Percentiles rank a stretch among this genome's conserved stretches.
These are phyloP conservation scores for Alectoria sarmentosa DNA, from an alignment of 495 filamentous ascomycete genomes.

Conservation along the genomic window DNA sequence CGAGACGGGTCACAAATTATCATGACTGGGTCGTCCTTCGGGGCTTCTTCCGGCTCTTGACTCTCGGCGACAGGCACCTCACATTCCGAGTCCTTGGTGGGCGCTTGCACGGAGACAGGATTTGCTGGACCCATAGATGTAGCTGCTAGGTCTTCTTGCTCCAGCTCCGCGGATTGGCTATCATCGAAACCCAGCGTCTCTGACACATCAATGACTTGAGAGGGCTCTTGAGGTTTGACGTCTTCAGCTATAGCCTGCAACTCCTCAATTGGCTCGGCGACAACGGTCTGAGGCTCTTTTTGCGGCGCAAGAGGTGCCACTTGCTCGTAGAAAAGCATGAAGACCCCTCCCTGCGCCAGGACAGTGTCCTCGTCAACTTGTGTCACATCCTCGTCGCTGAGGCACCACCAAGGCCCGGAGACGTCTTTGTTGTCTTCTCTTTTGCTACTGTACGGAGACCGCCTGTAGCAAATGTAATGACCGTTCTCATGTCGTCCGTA, in stretches of 20 bases:
- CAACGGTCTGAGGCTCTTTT: background rate
- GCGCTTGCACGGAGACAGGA: background rate
- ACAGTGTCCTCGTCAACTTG: constrained; percentile 67
- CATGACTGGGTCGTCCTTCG: background rate
- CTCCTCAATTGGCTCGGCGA: background rate
- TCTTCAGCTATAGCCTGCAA: background rate
- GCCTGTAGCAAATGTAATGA: constrained; percentile 87
- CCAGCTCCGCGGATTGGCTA: background rate
- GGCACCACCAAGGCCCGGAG: constrained; percentile 62
- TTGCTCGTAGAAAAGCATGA: constrained; percentile 93
- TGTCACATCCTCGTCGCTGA: constrained; percentile 79
- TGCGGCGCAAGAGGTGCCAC: background rate
- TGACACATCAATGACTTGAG: background rate
- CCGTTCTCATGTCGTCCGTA: constrained; percentile 89
- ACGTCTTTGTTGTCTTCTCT: constrained; percentile 31
- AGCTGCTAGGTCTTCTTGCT: background rate
- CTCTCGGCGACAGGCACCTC: background rate
- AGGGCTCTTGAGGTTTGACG: background rate
- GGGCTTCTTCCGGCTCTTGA: background rate
- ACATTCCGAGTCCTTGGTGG: background rate
- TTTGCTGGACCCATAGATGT: background rate
- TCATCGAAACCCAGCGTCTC: background rate
- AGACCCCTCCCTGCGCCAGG: constrained; percentile 72
- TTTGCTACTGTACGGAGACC: constrained; percentile 44
- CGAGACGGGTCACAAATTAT: background rate